A percentile compares a stretch with the other conserved stretches of the same genome.
These are phyloP conservation scores for Cercophora scortea DNA, from an alignment of 495 filamentous ascomycete genomes.

Conservation along the genomic window DNA sequence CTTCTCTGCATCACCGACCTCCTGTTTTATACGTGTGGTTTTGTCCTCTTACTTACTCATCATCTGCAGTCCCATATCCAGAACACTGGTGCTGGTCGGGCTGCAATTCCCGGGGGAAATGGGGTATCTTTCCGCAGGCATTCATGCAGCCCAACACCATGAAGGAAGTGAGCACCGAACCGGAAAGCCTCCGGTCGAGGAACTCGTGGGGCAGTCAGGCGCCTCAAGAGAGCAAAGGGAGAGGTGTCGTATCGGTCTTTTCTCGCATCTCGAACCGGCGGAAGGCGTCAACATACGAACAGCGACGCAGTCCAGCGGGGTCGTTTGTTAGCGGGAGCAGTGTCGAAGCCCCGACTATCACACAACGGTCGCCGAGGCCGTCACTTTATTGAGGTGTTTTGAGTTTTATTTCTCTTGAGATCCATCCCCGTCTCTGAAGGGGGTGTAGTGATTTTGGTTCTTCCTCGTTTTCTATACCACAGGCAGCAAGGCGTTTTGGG, in stretches of 20 bases:
- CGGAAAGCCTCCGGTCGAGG: constrained; percentile 7
- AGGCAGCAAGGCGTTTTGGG: too few species aligned
- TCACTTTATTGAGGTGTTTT: background rate
- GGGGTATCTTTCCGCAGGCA: constrained; percentile 39
- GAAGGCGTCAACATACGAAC: background rate
- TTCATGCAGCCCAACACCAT: constrained; percentile 29
- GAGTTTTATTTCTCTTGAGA: too few species aligned
- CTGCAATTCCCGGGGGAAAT: constrained; percentile 32
- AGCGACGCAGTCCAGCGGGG: background rate
- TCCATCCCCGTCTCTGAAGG: too few species aligned
- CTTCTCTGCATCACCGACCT: background rate
- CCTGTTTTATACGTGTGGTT: background rate
- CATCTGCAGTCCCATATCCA: constrained; percentile 17
- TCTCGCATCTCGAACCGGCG: constrained; percentile 22
- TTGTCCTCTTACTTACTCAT: background rate
- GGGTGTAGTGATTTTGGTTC: too few species aligned
- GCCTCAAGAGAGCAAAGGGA: constrained; percentile 22
- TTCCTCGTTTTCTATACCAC: too few species aligned
- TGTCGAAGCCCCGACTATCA: too few species aligned
- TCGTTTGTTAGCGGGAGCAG: background rate
- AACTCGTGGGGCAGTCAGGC: too few species aligned
- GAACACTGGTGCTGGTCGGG: constrained; percentile 47
- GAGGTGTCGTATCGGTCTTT: constrained; percentile 3
- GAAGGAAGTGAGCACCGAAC: constrained; percentile 15
- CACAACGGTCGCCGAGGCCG: background rate